Base-by-base conservation (phyloP, 139 green algal species). In the Haematococcus sp. region DNA sequence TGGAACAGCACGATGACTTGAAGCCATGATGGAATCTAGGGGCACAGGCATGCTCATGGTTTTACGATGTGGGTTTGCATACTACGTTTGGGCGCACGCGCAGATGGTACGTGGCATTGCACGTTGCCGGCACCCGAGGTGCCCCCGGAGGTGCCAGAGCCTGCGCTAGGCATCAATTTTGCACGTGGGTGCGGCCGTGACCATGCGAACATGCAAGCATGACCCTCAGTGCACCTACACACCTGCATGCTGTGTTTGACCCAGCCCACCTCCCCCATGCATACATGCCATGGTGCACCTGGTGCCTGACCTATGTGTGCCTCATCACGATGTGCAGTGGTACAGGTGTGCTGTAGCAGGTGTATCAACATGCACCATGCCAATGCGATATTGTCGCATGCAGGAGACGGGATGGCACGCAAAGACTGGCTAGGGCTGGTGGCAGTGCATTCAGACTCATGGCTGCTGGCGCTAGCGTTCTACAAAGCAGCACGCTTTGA, bases 341-440 rank as follows among this genome's bases (percentile, higher is more conserved):
- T n/a, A n/a, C n/a, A n/a, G 40, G n/a, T 61, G 9, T 15, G 13
- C 68, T 59, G 9, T 2, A 27, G 13, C 33, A 51, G 16, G 17
- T 52, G 30, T 31, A 3, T 40, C 17, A 9, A 28, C 28, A 28
- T 16, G 23, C 25, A 22, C 11, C 58, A 40, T 65, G 28, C n/a
- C 16, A 9, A 20, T 34, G 23, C 11, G 2, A 22, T 65, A n/a
- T n/a, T 65, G 28, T 13, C 11, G 4, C 22, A 61, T 61, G 25
- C 58, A 65, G 58, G 58, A n/a, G 58, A 65, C 34, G 58, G 58
- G 23, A 65, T 68, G 34, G 15, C 33, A 20, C 27, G 68, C 4
- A 49, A 89, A 59, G 94, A 98, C 71, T 98, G 94, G 94, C 83
- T 98, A 19, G 84, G 89, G n/a, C 81, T 98, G 1, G 92, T 97